phyloP scores from a whole-genome alignment of 345 rosid genomes.

The Citrus medica region DNA sequence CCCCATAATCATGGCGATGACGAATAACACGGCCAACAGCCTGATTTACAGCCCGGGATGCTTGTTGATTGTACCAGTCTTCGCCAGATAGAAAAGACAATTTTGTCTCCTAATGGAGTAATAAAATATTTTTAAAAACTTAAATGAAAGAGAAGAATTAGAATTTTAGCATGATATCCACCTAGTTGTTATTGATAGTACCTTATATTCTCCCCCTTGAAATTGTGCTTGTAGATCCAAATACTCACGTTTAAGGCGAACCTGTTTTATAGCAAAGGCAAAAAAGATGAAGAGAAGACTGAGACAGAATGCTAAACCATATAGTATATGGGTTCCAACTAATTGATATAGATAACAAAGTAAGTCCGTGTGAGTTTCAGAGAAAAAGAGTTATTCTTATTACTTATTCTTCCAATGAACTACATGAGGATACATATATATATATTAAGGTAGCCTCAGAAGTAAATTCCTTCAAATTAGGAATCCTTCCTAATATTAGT shows the following conservation, averaged over 20 bases:
- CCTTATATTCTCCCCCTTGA: constrained; percentile 45
- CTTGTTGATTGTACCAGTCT: constrained; percentile 91
- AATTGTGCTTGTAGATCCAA: constrained; percentile 54
- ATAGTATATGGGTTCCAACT: not conserved
- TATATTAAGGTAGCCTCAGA: too few species aligned
- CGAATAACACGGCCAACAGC: constrained; percentile 98
- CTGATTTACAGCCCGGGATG: constrained; percentile 93
- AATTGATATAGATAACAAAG: not conserved
- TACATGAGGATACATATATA: too few species aligned
- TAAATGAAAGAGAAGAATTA: not conserved
- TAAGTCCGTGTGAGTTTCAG: too few species aligned
- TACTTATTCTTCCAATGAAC: too few species aligned
- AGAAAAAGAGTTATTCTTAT: too few species aligned
- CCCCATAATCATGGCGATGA: constrained; percentile 92
- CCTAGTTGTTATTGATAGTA: constrained; percentile 20
- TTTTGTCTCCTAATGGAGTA: constrained; percentile 26
- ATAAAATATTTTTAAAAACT: not conserved
- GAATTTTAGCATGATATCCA: constrained; percentile 14
- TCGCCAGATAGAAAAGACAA: constrained; percentile 60
- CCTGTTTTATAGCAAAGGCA: constrained; percentile 38
- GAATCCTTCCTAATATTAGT: too few species aligned
- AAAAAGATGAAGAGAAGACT: not conserved
- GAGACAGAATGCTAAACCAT: not conserved
- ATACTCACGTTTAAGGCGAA: constrained; percentile 84
- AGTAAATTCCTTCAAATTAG: too few species aligned